Base-by-base conservation (phyloP, 1,284 basidiomycete genomes). In the Volvariella volvacea region DNA sequence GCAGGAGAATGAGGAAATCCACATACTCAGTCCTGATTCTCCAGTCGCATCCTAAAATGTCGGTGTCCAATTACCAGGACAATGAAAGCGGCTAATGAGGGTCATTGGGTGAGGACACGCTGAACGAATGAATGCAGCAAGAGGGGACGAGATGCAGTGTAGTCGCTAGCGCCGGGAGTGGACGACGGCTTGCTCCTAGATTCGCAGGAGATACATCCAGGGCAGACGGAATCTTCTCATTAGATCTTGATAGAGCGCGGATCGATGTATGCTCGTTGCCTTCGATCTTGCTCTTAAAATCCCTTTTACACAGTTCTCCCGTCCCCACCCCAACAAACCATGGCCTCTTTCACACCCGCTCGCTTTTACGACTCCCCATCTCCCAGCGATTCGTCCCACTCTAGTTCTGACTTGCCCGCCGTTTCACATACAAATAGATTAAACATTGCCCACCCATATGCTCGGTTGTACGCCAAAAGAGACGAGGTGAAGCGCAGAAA, bases 401-500 rank as follows among this genome's bases (percentile, higher is more conserved):
- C 25, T 17, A 30, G 16, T 20, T 40, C 25, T 10, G 21, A n/a
- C 22, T 30, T 40, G 22, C 6, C 34, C 14, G 4, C 6, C n/a
- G 15, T 6, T 38, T 3, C 36, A 28, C 19, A 16, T 40, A 36
- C 43, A 43, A 19, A 48, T 50, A 50, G 62, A 31, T 53, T 68
- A 41, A 60, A 65, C 42, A 68, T 83, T 45, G 61, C 70, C 0
- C 81, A 84, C 48, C 83, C 82, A 0, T 84, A 83, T 50, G 75
- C 79, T 3, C 75, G 80, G 43, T 65, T 83, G 3, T 71, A 74
- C 49, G 76, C 75, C 9, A 81, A 79, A 55, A 78, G 78, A 49
- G 73, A 79, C 37, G 72, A 73, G 40, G 69, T 72, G 2, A 81
- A 85, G 56, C 74, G 80, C 2, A 71, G 83, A 15, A 81, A 78